phyloP scores from a whole-genome alignment of 768 basidiomycete genomes.

The Podaxis rugospora region DNA sequence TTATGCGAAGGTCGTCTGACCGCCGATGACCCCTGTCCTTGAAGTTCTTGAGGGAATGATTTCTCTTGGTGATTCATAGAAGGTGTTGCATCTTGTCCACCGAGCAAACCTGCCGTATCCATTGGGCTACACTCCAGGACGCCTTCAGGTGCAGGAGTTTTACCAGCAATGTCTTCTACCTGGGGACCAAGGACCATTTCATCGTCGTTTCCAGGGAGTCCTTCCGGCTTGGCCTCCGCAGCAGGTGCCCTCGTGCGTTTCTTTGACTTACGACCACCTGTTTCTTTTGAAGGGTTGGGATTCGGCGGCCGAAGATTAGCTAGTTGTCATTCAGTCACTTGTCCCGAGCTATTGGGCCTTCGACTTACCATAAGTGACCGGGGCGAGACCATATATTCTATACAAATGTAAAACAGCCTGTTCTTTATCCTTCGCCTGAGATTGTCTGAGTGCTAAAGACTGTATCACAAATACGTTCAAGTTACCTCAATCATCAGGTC shows the following conservation, averaged over 20 bases:
- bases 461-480: background rate
- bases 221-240: conserved; percentile 1
- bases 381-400: conserved; percentile 67
- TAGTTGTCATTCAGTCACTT: conserved; percentile 14
- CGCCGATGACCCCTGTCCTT: background rate
- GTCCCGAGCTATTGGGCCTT: conserved; percentile 6
- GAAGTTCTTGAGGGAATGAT: background rate
- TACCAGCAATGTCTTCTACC: background rate
- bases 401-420: conserved; percentile 88
- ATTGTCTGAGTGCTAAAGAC: conserved; percentile 6
- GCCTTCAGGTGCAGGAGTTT: background rate
- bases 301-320: conserved; percentile 41
- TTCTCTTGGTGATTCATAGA: background rate
- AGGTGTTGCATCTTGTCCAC: background rate
- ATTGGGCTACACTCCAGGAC: no score
- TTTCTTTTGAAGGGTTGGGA: conserved; percentile 37
- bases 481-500: conserved; percentile 83
- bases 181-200: conserved; percentile 1
- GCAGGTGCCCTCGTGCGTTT: conserved; percentile 24
- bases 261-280: conserved; percentile 38
- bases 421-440: conserved; percentile 84
- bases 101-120: no score
- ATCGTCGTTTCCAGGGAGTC: conserved; percentile 4
- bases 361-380: conserved; percentile 53
- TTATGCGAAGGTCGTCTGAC: background rate